A percentile compares a stretch with the other conserved stretches of the same genome.
phyloP scores from a whole-genome alignment of 192 early-diverging fungal genomes.

The Coemansia sp. region DNA sequence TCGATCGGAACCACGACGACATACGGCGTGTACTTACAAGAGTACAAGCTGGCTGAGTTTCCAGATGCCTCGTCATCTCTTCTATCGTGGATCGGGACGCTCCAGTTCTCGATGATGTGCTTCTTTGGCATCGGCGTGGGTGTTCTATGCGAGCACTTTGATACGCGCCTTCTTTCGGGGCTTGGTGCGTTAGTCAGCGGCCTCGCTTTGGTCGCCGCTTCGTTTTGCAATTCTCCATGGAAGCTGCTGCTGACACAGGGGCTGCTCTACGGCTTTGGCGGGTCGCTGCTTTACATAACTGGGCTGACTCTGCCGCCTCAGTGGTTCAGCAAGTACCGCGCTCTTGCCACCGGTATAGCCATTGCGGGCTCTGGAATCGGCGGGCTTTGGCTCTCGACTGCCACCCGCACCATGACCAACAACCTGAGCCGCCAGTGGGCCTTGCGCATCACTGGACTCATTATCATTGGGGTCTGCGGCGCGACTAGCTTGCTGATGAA shows the following conservation, averaged over 20 bases:
- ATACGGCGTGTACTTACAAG: slow-evolving; percentile 29
- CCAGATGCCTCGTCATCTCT: slow-evolving; percentile 17
- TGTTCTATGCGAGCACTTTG: slow-evolving; percentile 25
- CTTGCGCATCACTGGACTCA: slow-evolving; percentile 66
- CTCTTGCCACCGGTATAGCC: slow-evolving; percentile 70
- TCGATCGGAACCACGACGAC: slow-evolving; percentile 19
- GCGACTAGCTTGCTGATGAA: slow-evolving; percentile 18
- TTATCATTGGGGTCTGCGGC: slow-evolving; percentile 37
- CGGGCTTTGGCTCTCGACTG: slow-evolving; percentile 63
- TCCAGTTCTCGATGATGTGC: slow-evolving; percentile 34
- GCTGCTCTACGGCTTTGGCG: slow-evolving; percentile 71
- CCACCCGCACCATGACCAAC: slow-evolving; percentile 58
- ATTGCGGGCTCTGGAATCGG: slow-evolving; percentile 74
- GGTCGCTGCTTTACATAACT: slow-evolving; percentile 64
- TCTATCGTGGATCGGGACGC: slow-evolving; percentile 36
- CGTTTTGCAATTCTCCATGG: slow-evolving; percentile 55
- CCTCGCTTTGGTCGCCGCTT: slow-evolving; percentile 17
- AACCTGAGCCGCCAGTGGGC: slow-evolving; percentile 62
- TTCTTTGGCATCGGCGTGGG: slow-evolving; percentile 32
- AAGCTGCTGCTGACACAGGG: slow-evolving; percentile 74
- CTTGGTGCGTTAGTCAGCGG: slow-evolving; percentile 21
- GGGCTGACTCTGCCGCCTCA: slow-evolving; percentile 66
- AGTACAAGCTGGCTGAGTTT: slow-evolving; percentile 29
- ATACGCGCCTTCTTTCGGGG: slow-evolving; percentile 14
- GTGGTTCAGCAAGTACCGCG: slow-evolving; percentile 69